Evolutionary conservation across 768 basidiomycete genomes (phyloP).

Genomic region (Hebeloma cylindrosporum): DNA sequence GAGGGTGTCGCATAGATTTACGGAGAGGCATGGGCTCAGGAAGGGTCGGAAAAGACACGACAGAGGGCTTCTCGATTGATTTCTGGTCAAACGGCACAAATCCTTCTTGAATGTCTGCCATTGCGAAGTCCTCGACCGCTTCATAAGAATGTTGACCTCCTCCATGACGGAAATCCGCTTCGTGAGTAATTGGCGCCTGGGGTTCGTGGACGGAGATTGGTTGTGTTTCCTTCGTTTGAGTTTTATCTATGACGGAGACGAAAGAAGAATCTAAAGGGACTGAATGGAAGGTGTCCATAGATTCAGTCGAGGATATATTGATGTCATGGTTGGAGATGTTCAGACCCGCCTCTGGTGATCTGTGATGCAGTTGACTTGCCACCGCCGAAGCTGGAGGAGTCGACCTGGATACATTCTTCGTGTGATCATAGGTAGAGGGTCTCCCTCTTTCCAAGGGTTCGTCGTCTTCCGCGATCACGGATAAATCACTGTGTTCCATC

Average conservation of each 20-base stretch:
- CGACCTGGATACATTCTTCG: neutral
- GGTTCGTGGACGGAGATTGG: neutral
- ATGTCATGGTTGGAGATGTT: slow-evolving; percentile 6
- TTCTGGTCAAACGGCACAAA: slow-evolving; percentile 16
- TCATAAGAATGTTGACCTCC: neutral
- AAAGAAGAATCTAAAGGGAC: slow-evolving; percentile 39
- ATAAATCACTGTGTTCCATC: slow-evolving; percentile 48
- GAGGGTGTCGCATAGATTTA: slow-evolving; percentile 58
- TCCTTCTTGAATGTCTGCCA: slow-evolving; percentile 12
- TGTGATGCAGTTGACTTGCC: neutral
- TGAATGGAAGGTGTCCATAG: slow-evolving; percentile 37
- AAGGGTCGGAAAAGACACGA: slow-evolving; percentile 56
- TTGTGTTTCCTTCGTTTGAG: neutral
- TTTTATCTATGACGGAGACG: neutral
- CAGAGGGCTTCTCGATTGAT: slow-evolving; percentile 36
- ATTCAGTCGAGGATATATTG: slow-evolving; percentile 29
- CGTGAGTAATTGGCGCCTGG: neutral
- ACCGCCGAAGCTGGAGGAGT: neutral
- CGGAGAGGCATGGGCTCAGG: slow-evolving; percentile 69
- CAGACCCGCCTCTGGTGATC: neutral
- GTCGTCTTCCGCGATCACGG: slow-evolving; percentile 73
- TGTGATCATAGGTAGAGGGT: slow-evolving; percentile 18
- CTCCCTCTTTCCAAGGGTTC: slow-evolving; percentile 49
- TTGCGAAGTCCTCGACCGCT: slow-evolving; percentile 8
- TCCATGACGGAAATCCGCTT: neutral